phyloP scores from a whole-genome alignment of 2,329 filamentous ascomycete genomes.

The Gnomoniopsis sp. region DNA sequence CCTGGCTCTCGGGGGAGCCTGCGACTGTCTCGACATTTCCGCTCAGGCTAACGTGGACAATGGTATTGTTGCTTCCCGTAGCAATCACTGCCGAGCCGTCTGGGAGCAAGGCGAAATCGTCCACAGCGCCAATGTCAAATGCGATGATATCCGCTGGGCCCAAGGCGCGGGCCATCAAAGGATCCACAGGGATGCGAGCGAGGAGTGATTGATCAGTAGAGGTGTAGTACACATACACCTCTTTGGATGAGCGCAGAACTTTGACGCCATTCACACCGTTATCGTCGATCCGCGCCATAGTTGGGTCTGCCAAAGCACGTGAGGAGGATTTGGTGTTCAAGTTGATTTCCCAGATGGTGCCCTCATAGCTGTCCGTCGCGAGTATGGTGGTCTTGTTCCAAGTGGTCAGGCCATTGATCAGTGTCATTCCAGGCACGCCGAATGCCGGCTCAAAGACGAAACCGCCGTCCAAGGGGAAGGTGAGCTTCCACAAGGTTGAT shows the following conservation, averaged over 20 bases:
- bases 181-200: background rate
- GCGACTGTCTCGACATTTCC: background rate
- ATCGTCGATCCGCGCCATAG: background rate
- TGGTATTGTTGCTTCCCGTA: background rate
- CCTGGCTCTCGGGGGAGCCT: background rate
- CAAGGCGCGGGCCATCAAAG: background rate
- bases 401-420: background rate
- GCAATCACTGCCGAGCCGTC: background rate
- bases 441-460: background rate
- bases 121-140: background rate
- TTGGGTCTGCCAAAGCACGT: background rate
- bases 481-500: background rate
- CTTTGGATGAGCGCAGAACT: background rate
- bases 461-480: background rate
- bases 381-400: background rate
- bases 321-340: background rate
- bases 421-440: background rate
- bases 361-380: background rate
- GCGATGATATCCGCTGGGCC: background rate
- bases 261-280: conserved; percentile 4
- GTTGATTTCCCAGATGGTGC: background rate
- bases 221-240: conserved; percentile 6
- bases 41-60: background rate
- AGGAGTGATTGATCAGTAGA: conserved; percentile 4
- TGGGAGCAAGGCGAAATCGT: conserved; percentile 2